Conservation (phyloP, 202 grass and related monocot species). For the Dendrocalamus latiflorus region DNA sequence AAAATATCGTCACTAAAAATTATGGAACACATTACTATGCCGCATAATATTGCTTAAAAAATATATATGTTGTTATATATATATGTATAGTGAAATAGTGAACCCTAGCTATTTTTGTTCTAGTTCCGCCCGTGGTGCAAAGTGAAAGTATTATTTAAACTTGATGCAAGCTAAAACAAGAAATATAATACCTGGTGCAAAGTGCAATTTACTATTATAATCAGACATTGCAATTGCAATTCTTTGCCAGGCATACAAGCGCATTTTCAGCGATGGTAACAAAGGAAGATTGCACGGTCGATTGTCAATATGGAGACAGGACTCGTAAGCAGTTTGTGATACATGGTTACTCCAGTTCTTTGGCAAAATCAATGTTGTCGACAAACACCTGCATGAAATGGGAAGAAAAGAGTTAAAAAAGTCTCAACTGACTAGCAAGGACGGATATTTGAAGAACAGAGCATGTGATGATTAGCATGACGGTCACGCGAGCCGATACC, state of each 20-base stretch:
- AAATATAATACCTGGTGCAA: too few species aligned
- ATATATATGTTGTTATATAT: too few species aligned
- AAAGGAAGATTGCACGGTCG: not conserved
- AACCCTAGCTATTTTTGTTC: too few species aligned
- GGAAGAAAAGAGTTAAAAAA: not conserved
- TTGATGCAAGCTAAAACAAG: too few species aligned
- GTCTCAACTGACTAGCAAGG: not conserved
- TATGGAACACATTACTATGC: too few species aligned
- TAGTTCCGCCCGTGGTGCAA: too few species aligned
- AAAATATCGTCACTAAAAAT: too few species aligned
- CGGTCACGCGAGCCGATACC: constrained; percentile 22
- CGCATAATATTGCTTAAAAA: too few species aligned
- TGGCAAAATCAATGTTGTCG: constrained; percentile 65
- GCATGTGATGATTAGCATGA: not conserved
- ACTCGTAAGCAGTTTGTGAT: too few species aligned
- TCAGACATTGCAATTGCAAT: not conserved
- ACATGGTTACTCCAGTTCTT: not conserved
- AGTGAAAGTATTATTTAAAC: too few species aligned
- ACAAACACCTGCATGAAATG: constrained; percentile 64
- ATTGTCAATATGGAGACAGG: not conserved
- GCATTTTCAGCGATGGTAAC: not conserved
- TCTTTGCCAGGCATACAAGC: not conserved
- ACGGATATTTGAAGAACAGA: not conserved
- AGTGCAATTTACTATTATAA: too few species aligned
- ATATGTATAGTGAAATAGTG: too few species aligned